Evolutionary conservation across 75 land plant genomes (phyloP).

Genomic region (Sequoia sempervirens): DNA sequence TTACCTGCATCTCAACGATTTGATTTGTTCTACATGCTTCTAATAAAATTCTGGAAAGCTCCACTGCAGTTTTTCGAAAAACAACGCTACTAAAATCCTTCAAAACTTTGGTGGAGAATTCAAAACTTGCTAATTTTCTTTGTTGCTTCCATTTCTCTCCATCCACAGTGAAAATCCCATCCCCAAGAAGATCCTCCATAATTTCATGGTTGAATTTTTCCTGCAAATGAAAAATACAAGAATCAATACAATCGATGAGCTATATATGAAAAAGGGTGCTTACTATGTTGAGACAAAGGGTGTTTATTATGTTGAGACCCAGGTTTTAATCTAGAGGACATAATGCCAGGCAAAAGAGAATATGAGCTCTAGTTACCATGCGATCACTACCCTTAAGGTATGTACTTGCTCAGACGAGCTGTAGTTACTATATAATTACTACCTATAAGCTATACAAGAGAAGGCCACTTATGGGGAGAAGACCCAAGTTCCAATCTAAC

Average conservation of each 20-base stretch:
- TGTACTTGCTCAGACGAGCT: not conserved
- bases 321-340: not conserved
- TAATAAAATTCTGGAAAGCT: slow-evolving; percentile 24
- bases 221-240: slow-evolving; percentile 16
- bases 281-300: not conserved
- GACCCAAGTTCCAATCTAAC: not conserved
- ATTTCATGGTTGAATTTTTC: slow-evolving; percentile 17
- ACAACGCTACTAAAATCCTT: slow-evolving; percentile 41
- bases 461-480: not conserved
- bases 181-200: slow-evolving; percentile 36
- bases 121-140: slow-evolving; percentile 47
- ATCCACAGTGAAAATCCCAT: slow-evolving; percentile 53
- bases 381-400: not conserved
- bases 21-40: slow-evolving; percentile 4
- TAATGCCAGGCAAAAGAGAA: not conserved
- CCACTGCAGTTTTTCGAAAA: slow-evolving; percentile 28
- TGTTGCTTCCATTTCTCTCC: slow-evolving; percentile 48
- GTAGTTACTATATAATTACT: not conserved
- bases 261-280: not conserved
- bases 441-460: not conserved
- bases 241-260: not conserved
- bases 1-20: slow-evolving; percentile 54
- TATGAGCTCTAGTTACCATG: not conserved
- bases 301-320: not conserved
- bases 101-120: slow-evolving; percentile 43